These are phyloP conservation scores for Klebsormidium nitens DNA, from an alignment of 139 green algal species.

Conservation along the genomic window DNA sequence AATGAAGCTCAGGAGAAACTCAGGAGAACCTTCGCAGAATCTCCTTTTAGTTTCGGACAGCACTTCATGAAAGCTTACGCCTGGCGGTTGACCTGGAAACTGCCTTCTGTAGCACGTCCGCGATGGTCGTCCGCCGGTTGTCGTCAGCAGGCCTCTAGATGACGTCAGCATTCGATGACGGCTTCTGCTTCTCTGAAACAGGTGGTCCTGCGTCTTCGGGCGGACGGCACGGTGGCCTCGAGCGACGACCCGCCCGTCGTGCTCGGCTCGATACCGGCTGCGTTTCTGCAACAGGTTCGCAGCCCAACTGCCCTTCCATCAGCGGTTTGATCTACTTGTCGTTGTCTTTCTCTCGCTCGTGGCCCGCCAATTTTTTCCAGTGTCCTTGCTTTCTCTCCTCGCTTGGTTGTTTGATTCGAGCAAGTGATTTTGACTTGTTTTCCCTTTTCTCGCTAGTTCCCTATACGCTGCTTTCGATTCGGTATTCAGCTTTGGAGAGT, in stretches of 20 bases:
- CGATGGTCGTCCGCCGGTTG: too few species aligned
- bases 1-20: too few species aligned
- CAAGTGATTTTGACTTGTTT: not conserved
- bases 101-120: too few species aligned
- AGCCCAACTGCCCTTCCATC: conserved; percentile 17
- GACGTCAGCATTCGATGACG: not conserved
- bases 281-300: conserved; percentile 30
- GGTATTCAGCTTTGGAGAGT: not conserved
- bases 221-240: conserved; percentile 57
- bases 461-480: not conserved
- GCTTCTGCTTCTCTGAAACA: conserved; percentile 12
- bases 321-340: not conserved
- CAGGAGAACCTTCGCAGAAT: too few species aligned
- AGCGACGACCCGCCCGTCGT: conserved; percentile 66
- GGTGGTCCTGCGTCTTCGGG: conserved; percentile 44
- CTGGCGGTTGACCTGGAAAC: too few species aligned
- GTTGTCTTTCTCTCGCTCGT: not conserved
- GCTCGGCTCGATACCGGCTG: conserved; percentile 55
- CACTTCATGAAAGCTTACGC: too few species aligned
- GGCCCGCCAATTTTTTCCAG: not conserved
- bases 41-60: too few species aligned
- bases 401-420: not conserved
- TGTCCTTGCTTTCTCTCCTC: not conserved
- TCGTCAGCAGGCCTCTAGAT: too few species aligned
- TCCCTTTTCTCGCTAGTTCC: not conserved